A percentile compares a stretch with the other conserved stretches of the same genome.
These are phyloP conservation scores for Cynanchum wilfordii DNA, from an alignment of 257 asterid species.

Conservation along the genomic window DNA sequence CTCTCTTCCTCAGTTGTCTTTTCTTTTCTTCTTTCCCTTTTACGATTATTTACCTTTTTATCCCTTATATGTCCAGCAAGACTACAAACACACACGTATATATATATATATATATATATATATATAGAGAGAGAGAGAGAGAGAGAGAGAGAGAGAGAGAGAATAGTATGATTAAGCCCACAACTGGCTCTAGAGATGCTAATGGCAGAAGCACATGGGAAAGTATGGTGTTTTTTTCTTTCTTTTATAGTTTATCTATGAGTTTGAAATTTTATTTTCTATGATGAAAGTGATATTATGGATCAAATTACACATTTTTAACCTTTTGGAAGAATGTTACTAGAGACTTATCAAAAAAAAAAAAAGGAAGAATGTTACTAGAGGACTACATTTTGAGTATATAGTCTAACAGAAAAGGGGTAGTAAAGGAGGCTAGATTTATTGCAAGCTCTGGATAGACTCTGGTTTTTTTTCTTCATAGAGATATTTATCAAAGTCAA, in stretches of 20 bases:
- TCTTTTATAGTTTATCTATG: not conserved
- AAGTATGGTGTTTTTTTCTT: not conserved
- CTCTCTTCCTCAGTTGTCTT: not conserved
- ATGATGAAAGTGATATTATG: not conserved
- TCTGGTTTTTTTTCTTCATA: not conserved
- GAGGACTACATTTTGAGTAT: not conserved
- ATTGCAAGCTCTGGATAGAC: not conserved
- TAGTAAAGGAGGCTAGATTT: not conserved
- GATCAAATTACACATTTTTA: not conserved
- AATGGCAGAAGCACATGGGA: conserved; percentile 1
- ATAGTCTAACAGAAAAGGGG: too few species aligned
- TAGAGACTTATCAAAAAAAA: too few species aligned
- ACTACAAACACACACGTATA: too few species aligned
- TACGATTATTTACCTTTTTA: not conserved
- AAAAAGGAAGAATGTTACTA: not conserved
- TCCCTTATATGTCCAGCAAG: not conserved
- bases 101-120: too few species aligned
- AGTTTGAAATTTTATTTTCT: too few species aligned
- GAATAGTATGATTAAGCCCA: not conserved
- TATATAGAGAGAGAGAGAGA: not conserved
- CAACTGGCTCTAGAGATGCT: not conserved
- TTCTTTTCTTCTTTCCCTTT: not conserved
- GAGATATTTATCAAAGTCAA: not conserved
- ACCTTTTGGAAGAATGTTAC: not conserved
- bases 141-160: too few species aligned